Conservation (phyloP, 257 asterid genomes). For the Euphrasia confusa region DNA sequence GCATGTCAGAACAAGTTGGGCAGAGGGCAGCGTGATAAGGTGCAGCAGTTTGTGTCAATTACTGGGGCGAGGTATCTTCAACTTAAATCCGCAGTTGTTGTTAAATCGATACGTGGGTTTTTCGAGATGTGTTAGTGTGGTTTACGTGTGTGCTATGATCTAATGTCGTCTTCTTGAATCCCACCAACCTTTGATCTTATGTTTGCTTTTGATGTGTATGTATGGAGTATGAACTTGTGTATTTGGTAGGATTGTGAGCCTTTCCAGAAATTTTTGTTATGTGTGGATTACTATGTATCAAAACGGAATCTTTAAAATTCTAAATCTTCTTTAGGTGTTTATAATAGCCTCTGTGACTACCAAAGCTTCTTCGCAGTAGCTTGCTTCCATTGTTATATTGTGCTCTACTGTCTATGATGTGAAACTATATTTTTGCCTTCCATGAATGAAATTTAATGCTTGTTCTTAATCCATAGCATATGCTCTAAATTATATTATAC, state of each 20-base stretch:
- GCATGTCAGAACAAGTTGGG: constrained; percentile 80
- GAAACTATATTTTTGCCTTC: background rate
- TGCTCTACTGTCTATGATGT: background rate
- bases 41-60: constrained; percentile 88
- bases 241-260: constrained; percentile 4
- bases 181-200: background rate
- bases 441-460: constrained; percentile 8
- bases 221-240: background rate
- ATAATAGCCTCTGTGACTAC: background rate
- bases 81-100: background rate
- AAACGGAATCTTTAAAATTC: background rate
- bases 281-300: background rate
- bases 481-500: background rate
- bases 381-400: background rate
- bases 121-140: background rate
- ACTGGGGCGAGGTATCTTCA: constrained; percentile 75
- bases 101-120: constrained; percentile 1
- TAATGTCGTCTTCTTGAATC: background rate
- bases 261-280: constrained; percentile 1
- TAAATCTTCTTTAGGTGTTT: background rate
- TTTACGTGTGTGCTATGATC: background rate
- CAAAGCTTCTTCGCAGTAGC: background rate
- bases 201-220: constrained; percentile 6
- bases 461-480: background rate
- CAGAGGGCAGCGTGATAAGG: constrained; percentile 90